Percentiles rank a stretch among this genome's conserved stretches.
Evolutionary conservation across 345 rosid genomes (phyloP).

Genomic region (Hibiscus mutabilis): DNA sequence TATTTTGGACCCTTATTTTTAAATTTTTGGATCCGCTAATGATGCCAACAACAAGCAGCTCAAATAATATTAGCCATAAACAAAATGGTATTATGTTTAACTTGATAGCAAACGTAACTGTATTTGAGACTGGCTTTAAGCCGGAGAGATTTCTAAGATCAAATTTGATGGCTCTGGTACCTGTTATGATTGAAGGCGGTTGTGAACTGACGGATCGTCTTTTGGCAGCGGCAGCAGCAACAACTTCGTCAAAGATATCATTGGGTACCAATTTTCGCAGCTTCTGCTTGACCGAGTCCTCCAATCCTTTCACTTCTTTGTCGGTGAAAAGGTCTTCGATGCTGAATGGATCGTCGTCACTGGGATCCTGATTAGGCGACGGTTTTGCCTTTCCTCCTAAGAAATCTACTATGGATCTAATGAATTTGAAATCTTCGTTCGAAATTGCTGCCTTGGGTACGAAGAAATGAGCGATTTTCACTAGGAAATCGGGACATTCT

Average conservation of each 20-base stretch:
- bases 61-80: not conserved
- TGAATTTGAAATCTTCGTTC: too few species aligned
- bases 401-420: not conserved
- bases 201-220: not conserved
- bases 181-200: constrained; percentile 4
- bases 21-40: too few species aligned
- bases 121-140: too few species aligned
- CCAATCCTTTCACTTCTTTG: not conserved
- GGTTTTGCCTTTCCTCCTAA: not conserved
- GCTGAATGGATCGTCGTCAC: not conserved
- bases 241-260: not conserved
- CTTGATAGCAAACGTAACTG: not conserved
- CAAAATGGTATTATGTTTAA: not conserved
- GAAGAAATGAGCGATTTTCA: not conserved
- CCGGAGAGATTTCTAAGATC: too few species aligned
- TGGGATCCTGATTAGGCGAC: not conserved
- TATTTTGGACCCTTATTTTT: too few species aligned
- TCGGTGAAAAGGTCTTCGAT: not conserved
- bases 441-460: not conserved
- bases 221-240: not conserved
- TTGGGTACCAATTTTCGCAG: not conserved
- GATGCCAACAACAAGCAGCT: not conserved
- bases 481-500: not conserved
- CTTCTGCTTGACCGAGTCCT: not conserved
- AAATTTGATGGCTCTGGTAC: not conserved